Percentiles rank a stretch among this genome's conserved stretches.
phyloP scores from a whole-genome alignment of 352 stramenopile genomes.

The Globisporangium camurandrum region DNA sequence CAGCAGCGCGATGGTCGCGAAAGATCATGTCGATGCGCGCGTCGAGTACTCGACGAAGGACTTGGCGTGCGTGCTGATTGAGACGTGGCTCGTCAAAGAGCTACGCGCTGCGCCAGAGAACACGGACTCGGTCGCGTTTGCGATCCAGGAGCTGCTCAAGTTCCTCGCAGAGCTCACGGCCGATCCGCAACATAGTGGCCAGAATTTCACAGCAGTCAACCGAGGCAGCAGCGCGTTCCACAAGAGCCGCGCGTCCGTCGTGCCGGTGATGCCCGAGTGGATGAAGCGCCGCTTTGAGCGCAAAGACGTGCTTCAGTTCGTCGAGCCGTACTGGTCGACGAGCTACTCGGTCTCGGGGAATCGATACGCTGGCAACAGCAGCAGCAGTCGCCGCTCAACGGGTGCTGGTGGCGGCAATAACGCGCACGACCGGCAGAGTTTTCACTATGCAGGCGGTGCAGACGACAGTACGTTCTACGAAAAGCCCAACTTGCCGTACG shows the following conservation, averaged over 20 bases:
- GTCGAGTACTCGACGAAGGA: slow-evolving; percentile 73
- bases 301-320: slow-evolving; percentile 80
- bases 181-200: slow-evolving; percentile 65
- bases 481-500: slow-evolving; percentile 61
- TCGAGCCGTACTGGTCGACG: slow-evolving; percentile 87
- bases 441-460: slow-evolving; percentile 7
- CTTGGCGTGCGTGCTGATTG: slow-evolving; percentile 74
- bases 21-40: slow-evolving; percentile 34
- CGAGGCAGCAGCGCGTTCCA: slow-evolving; percentile 5
- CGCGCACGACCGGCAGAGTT: background rate
- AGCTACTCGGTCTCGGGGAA: slow-evolving; percentile 50
- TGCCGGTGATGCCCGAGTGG: slow-evolving; percentile 62
- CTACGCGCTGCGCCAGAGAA: slow-evolving; percentile 77
- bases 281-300: slow-evolving; percentile 80
- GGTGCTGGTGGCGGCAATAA: slow-evolving; percentile 14
- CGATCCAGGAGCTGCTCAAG: slow-evolving; percentile 82
- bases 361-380: slow-evolving; percentile 7
- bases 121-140: slow-evolving; percentile 71
- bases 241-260: slow-evolving; percentile 11
- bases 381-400: no score
- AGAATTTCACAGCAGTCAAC: slow-evolving; percentile 19
- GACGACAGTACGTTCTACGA: slow-evolving; percentile 71
- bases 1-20: slow-evolving; percentile 13
- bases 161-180: slow-evolving; percentile 69
- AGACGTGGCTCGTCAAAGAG: slow-evolving; percentile 77